Base-by-base conservation (phyloP, 1,284 basidiomycete genomes). In the Cerrena zonata region DNA sequence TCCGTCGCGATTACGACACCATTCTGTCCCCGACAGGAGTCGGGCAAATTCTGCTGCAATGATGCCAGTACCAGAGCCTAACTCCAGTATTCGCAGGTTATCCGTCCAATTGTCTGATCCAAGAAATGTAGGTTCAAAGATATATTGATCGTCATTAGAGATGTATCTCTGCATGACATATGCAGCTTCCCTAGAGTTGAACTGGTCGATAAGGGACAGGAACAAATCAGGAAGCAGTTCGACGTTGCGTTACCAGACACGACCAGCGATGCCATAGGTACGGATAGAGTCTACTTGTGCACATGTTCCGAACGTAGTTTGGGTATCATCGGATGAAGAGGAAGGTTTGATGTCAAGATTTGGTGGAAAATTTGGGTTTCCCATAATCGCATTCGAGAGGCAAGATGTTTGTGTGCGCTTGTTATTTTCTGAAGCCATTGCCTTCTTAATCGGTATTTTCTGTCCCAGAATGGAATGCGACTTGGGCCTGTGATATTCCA, bases 1-100 rank as follows among this genome's bases (percentile, higher is more conserved):
- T 91, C 89, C 3, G 86, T 89, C 10, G 76, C 72, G 47, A 88
- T 70, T 48, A 89, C 57, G 2, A 73, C 70, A 40, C 68, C 65
- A 19, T 55, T 56, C 54, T 26, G 4, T 34, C 36, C 40, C 47
- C 13, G 52, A 60, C n/a, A 62, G 58, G 45, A 53, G 56, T 22
- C 67, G 56, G 47, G 76, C 73, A 12, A 88, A 61, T 12, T 65
- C 61, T 39, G 79, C 71, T 2, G 78, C 79, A 18, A 85, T 76
- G 34, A 82, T 70, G 2, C 88, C 88, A 2, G 80, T 81, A 2
- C 89, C 87, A 24, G 85, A 82, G 18, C 88, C 88, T 13, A 90
- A 73, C 64, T 90, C 86, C 47, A 91, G 61, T 34, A 82, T 67
- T 10, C 67, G 62, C 44, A 64, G 50, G 22, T 44, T 53, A 36